Percentiles rank a stretch among this genome's conserved stretches.
Conservation (phyloP, 306 rosid species). For the Betula pendula region DNA sequence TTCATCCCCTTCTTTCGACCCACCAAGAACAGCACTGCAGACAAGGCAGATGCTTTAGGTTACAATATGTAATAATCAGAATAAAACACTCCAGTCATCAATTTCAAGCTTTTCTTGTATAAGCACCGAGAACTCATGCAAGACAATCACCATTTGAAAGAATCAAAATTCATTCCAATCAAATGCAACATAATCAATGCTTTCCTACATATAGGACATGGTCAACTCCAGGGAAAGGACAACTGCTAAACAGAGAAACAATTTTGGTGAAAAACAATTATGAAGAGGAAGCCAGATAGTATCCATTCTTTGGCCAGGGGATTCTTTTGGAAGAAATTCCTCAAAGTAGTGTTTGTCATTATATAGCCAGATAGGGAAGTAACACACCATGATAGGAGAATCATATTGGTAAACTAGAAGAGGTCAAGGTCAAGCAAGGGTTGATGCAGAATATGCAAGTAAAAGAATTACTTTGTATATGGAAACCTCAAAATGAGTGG, state of each 20-base stretch:
- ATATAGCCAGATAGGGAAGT: neutral
- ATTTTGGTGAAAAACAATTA: neutral
- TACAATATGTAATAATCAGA: constrained; percentile 21
- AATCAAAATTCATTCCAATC: neutral
- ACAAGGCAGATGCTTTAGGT: constrained; percentile 18
- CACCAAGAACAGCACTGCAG: constrained; percentile 88
- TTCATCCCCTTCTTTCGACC: constrained; percentile 53
- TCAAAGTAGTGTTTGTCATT: neutral
- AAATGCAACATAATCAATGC: constrained; percentile 6
- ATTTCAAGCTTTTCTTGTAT: constrained; percentile 5
- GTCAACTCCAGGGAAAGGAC: neutral
- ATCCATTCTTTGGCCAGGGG: neutral
- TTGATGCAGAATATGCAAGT: neutral
- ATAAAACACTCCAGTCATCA: constrained; percentile 17
- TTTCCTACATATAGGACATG: neutral
- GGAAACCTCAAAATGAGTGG: neutral
- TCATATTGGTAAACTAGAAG: neutral
- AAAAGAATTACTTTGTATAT: neutral
- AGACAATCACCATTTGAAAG: neutral
- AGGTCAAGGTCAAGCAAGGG: neutral
- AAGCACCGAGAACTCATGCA: constrained; percentile 25
- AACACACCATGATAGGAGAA: neutral
- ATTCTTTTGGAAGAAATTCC: neutral
- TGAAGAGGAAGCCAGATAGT: neutral
- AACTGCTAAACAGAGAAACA: neutral